These are phyloP conservation scores for Gossypium longicalyx DNA, from an alignment of 345 rosid species.

Conservation along the genomic window DNA sequence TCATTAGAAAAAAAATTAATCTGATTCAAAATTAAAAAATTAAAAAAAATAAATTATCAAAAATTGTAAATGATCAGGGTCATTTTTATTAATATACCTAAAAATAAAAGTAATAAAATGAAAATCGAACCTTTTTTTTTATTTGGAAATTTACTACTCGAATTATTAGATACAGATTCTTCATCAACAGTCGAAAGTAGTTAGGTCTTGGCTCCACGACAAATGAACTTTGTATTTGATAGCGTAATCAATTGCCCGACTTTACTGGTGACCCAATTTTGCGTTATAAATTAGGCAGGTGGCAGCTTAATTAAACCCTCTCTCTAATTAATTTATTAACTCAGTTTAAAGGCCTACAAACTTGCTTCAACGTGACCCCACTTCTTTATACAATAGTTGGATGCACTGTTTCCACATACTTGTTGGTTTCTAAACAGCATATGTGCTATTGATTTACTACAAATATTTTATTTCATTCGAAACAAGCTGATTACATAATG, in stretches of 20 bases:
- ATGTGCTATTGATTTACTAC: background rate
- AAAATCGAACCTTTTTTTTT: background rate
- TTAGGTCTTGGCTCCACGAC: background rate
- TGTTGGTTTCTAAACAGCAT: constrained; percentile 8
- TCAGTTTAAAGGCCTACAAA: background rate
- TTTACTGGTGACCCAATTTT: background rate
- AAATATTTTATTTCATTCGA: background rate
- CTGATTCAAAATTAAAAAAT: too few relatives aligned
- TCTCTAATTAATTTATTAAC: too few relatives aligned
- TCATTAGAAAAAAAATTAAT: too few relatives aligned
- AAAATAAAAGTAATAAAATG: background rate
- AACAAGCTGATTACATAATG: background rate
- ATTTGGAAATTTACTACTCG: background rate
- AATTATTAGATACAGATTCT: background rate
- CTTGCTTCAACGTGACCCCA: background rate
- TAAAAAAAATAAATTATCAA: background rate
- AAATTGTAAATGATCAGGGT: background rate
- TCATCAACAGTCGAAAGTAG: background rate
- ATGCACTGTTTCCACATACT: background rate
- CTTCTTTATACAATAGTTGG: background rate
- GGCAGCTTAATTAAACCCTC: background rate
- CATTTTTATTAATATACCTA: background rate
- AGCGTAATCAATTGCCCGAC: background rate
- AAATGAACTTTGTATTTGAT: background rate
- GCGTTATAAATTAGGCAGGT: background rate